These are phyloP conservation scores for Shiraia sp. DNA, from an alignment of 2,329 filamentous ascomycete genomes.

Conservation along the genomic window DNA sequence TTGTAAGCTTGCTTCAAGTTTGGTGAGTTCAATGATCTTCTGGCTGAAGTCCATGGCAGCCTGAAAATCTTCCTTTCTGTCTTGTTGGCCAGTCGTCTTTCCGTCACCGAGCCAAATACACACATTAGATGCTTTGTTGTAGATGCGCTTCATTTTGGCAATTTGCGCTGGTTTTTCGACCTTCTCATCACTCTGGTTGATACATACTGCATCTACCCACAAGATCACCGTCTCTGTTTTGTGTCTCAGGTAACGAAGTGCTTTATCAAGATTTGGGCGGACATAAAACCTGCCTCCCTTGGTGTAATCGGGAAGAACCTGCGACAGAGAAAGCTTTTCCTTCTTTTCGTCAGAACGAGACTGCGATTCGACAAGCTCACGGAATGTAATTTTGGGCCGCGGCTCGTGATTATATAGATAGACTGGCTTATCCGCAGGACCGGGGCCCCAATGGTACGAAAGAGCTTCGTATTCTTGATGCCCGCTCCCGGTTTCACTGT, in stretches of 20 bases:
- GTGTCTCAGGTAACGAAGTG: conserved; percentile 1
- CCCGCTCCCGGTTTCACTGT: neutral
- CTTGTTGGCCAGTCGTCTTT: too few relatives aligned
- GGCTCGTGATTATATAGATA: too few relatives aligned
- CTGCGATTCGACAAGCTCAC: too few relatives aligned
- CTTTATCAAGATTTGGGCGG: conserved; percentile 3
- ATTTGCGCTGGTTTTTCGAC: conserved; percentile 12
- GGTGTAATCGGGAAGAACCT: too few relatives aligned
- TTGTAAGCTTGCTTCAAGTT: neutral
- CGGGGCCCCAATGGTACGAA: conserved; percentile 7
- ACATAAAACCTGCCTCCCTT: conserved; percentile 1
- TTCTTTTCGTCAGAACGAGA: too few relatives aligned
- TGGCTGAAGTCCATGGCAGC: conserved; percentile 1
- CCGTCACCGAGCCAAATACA: conserved; percentile 3
- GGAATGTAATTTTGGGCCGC: too few relatives aligned
- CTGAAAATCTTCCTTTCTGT: neutral
- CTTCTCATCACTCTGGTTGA: conserved; percentile 13
- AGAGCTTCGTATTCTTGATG: conserved; percentile 4
- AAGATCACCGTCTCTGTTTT: neutral
- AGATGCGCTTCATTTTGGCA: conserved; percentile 9
- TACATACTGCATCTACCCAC: conserved; percentile 15
- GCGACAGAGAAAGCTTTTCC: too few relatives aligned
- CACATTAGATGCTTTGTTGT: conserved; percentile 3
- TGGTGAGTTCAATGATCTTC: neutral
- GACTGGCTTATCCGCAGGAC: too few relatives aligned